phyloP scores from a whole-genome alignment of 2,329 filamentous ascomycete species.

The Hymenoscyphus scutula region DNA sequence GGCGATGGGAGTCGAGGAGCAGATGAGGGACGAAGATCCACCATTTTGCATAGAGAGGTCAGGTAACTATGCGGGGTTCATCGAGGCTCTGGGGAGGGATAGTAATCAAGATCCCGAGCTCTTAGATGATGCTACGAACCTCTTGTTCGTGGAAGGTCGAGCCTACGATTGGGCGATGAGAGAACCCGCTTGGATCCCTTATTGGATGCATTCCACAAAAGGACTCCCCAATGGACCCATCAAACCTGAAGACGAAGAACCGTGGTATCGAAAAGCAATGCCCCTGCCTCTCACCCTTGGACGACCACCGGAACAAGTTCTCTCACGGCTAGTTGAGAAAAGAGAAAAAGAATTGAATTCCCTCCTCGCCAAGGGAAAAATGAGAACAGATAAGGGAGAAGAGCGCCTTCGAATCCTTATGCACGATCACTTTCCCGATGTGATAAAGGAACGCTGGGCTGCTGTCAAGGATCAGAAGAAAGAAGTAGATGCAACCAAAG shows the following conservation, averaged over 20 bases:
- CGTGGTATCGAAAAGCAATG: slow-evolving; percentile 16
- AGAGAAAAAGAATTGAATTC: neutral
- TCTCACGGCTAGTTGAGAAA: slow-evolving; percentile 9
- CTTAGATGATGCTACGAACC: slow-evolving; percentile 23
- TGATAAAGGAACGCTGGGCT: neutral
- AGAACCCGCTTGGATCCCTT: slow-evolving; percentile 28
- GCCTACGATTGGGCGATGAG: slow-evolving; percentile 28
- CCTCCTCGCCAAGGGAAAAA: neutral
- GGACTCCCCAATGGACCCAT: slow-evolving; percentile 24
- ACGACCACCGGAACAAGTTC: neutral
- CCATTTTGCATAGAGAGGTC: slow-evolving; percentile 27
- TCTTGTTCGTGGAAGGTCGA: slow-evolving; percentile 24
- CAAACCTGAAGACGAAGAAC: slow-evolving; percentile 10
- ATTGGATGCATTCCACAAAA: slow-evolving; percentile 29
- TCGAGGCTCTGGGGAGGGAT: slow-evolving; percentile 22
- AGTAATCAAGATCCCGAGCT: slow-evolving; percentile 18
- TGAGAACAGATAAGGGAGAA: neutral
- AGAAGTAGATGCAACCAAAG: too few species aligned
- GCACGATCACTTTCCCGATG: neutral
- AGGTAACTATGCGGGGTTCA: slow-evolving; percentile 24
- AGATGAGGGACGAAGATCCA: slow-evolving; percentile 27
- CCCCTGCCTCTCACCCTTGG: neutral
- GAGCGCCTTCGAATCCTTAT: neutral
- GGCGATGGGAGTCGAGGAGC: slow-evolving; percentile 13
- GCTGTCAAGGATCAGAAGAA: neutral